Evolutionary conservation across 495 filamentous ascomycete genomes (phyloP), one percentile per base, ranked within the genome.

Genomic region (Endocarpon pusillum): DNA sequence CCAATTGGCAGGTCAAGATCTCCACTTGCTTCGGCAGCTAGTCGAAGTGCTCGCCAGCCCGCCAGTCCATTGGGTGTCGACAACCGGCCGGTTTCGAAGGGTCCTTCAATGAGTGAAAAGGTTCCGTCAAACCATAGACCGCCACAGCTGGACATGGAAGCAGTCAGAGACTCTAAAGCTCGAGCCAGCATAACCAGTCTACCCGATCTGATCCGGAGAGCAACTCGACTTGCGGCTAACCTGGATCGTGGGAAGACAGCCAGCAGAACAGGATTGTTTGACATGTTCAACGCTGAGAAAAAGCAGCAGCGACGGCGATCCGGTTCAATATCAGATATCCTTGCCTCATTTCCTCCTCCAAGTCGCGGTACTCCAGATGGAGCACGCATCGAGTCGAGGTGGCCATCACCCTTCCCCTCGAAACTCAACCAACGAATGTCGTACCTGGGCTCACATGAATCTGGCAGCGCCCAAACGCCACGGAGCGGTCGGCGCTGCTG

Each of bases 321-420:
- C 3, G 69, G 67, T 54, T 68, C 85, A 43, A 62, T 97, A 27
- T 86, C 82, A 11, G 85, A 92, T 46, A 94, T 94, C 49, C 64
- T 97, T 4, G 78, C 81, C 9, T 81, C 84, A 10, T 97, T 97
- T 39, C 89, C 89, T 5, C 78, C 85, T 8, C 85, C 89, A 3
- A 72, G 69, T 3, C 61, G 73, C 4, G 62, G 63, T 5, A 73
- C 66, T 4, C 71, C 69, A 14, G 65, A 51, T 16, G 47, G 39
- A 27, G 48, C 32, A 33, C 33, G 17, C 38, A 54, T 43, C 19
- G n/a, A n/a, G n/a, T 44, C 48, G 10, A 58, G 58, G 19, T 64
- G 61, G 61, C 56, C 59, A 0, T 31, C 56, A 1, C 56, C 58
- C 43, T 59, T 59, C 37, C 44, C 48, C 17, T 58, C 57, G 2